These are phyloP conservation scores for Isabelozyma heimii DNA, from an alignment of 805 yeast genomes.

Conservation along the genomic window DNA sequence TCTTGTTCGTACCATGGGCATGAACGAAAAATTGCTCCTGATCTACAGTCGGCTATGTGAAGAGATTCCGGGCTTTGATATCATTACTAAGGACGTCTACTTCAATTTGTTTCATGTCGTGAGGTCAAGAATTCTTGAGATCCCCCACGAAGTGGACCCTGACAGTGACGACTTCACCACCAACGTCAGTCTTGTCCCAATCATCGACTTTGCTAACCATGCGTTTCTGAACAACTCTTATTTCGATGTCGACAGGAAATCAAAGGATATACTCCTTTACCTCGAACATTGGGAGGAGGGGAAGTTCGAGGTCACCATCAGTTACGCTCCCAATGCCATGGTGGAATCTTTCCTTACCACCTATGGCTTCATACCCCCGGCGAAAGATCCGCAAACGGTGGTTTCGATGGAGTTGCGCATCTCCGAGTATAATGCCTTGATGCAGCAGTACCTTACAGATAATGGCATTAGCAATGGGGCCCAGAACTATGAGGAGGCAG, in stretches of 20 bases:
- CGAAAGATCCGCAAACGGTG: background rate
- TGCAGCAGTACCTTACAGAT: background rate
- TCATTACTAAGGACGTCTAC: background rate
- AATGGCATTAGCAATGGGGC: background rate
- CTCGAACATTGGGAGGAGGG: constrained; percentile 19
- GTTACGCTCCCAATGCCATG: constrained; percentile 20
- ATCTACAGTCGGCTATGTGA: background rate
- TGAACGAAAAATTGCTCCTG: background rate
- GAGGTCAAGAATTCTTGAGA: constrained; percentile 60
- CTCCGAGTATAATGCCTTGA: constrained; percentile 5
- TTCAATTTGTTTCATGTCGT: constrained; percentile 43
- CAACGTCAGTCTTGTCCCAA: constrained; percentile 59
- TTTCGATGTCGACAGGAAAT: constrained; percentile 56
- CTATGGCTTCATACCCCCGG: constrained; percentile 31
- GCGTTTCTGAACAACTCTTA: constrained; percentile 43
- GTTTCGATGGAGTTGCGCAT: constrained; percentile 8
- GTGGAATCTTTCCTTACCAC: constrained; percentile 22
- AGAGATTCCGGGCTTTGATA: background rate
- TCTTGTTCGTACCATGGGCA: background rate
- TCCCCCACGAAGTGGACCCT: constrained; percentile 54
- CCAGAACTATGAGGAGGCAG: background rate
- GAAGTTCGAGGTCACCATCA: constrained; percentile 20
- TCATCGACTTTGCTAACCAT: constrained; percentile 70
- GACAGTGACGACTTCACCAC: constrained; percentile 30
- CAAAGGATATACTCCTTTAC: constrained; percentile 57